These are phyloP conservation scores for Ophiorrhiza pumila DNA, from an alignment of 257 asterid genomes.

Conservation along the genomic window DNA sequence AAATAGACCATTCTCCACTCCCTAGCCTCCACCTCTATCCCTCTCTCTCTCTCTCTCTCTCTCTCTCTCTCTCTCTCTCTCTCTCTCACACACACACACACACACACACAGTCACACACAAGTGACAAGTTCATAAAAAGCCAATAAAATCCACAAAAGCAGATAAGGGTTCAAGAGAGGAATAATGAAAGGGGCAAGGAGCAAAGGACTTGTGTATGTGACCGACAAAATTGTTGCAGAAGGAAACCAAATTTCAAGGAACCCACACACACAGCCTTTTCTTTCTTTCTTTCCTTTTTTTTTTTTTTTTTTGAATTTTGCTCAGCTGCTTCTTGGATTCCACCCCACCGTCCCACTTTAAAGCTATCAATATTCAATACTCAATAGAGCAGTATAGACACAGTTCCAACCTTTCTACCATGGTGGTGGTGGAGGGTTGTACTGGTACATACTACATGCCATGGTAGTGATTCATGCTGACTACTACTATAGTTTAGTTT, in stretches of 20 bases:
- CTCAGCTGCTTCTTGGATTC: conserved; percentile 3
- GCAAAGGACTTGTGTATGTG: not conserved
- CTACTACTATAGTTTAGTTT: too few species aligned
- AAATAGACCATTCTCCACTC: conserved; percentile 18
- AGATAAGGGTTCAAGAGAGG: not conserved
- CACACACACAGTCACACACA: not conserved
- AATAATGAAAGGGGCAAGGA: not conserved
- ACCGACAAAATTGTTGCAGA: conserved; percentile 20
- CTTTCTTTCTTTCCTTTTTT: not conserved
- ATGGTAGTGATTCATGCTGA: too few species aligned
- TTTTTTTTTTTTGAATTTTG: not conserved
- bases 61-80: not conserved
- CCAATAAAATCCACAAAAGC: conserved; percentile 14
- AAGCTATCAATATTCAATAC: not conserved
- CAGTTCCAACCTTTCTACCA: not conserved
- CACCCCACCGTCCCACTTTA: not conserved
- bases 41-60: not conserved
- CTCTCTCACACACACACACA: not conserved
- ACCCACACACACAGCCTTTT: conserved; percentile 5
- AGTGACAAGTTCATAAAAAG: too few species aligned
- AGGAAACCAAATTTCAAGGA: conserved; percentile 22
- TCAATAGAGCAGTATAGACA: not conserved
- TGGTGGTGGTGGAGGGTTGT: too few species aligned
- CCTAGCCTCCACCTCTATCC: not conserved
- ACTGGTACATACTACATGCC: not conserved